Percentiles rank a stretch among this genome's conserved stretches.
These are phyloP conservation scores for Trichomonascus vanleenenianus DNA, from an alignment of 805 yeast genomes.

Conservation along the genomic window DNA sequence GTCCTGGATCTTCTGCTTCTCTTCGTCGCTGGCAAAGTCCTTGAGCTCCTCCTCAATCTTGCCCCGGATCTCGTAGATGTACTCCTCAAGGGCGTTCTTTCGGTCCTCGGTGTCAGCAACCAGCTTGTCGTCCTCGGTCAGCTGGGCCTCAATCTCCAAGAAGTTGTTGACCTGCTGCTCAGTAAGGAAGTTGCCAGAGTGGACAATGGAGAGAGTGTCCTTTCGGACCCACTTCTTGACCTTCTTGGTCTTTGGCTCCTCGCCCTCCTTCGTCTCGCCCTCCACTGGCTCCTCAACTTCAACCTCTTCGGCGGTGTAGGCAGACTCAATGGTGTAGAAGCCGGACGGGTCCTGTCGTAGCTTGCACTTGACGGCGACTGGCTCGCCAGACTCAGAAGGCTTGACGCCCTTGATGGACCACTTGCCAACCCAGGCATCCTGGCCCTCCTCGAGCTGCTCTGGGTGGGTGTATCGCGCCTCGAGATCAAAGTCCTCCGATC, in stretches of 20 bases:
- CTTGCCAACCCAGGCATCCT: conserved; percentile 59
- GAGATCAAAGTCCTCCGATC: conserved; percentile 80
- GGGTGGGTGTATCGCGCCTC: conserved; percentile 80
- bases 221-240: conserved; percentile 93
- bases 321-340: conserved; percentile 85
- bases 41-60: conserved; percentile 89
- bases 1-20: conserved; percentile 68
- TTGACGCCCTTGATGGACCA: conserved; percentile 86
- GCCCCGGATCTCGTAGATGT: conserved; percentile 94
- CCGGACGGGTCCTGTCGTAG: conserved; percentile 97
- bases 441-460: conserved; percentile 62
- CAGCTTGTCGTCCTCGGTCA: conserved; percentile 86
- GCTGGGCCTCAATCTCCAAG: conserved; percentile 76
- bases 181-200: conserved; percentile 47
- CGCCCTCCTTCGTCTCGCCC: conserved; percentile 50
- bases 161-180: conserved; percentile 54
- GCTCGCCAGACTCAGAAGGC: conserved; percentile 61
- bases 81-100: conserved; percentile 97
- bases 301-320: conserved; percentile 90
- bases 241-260: conserved; percentile 67
- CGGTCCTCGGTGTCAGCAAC: conserved; percentile 98
- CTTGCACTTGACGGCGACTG: conserved; percentile 82
- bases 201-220: conserved; percentile 60
- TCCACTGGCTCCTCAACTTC: conserved; percentile 83
- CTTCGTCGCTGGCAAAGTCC: conserved; percentile 82